Base-by-base conservation (phyloP, 768 basidiomycete species). In the Pisolithus marmoratus region DNA sequence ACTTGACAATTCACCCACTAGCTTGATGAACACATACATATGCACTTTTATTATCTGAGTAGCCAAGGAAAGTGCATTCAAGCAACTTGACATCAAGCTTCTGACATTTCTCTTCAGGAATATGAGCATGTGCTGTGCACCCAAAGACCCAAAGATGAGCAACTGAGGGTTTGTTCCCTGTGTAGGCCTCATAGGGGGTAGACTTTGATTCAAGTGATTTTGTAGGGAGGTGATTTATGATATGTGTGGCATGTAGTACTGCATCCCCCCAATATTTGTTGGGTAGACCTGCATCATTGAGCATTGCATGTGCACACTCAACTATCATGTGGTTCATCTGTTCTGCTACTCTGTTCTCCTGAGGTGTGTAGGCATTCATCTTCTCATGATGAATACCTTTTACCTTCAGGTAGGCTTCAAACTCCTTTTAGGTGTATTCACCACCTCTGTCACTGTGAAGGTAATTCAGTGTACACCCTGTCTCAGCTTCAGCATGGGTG, bases 301-400 rank as follows among this genome's bases (percentile, higher is more conserved):
- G n/a, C n/a, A n/a, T n/a, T n/a, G n/a, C n/a, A n/a, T n/a, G n/a
- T n/a, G n/a, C n/a, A n/a, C n/a, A n/a, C n/a, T n/a, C n/a, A n/a
- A n/a, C n/a, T n/a, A n/a, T n/a, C n/a, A n/a, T n/a, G n/a, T n/a
- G n/a, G n/a, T n/a, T n/a, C n/a, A n/a, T n/a, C n/a, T n/a, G n/a
- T n/a, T n/a, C n/a, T n/a, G n/a, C n/a, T n/a, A n/a, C n/a, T n/a
- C n/a, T n/a, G n/a, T n/a, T n/a, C n/a, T n/a, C n/a, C n/a, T 75
- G 68, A 2, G 72, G 72, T 48, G 62, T 59, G 40, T 60, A 46
- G 6, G 60, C 52, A 8, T 56, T 58, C 27, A 8, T 60, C 9
- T 49, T 57, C 26, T 66, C 54, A 38, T 58, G 52, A 11, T 38
- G 29, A 22, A 64, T 62, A 0, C 59, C 58, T n/a, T 57, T 53